Evolutionary conservation across 1,284 basidiomycete species (phyloP), one percentile per base, ranked within the genome.

Genomic region (Ganoderma meredithae): DNA sequence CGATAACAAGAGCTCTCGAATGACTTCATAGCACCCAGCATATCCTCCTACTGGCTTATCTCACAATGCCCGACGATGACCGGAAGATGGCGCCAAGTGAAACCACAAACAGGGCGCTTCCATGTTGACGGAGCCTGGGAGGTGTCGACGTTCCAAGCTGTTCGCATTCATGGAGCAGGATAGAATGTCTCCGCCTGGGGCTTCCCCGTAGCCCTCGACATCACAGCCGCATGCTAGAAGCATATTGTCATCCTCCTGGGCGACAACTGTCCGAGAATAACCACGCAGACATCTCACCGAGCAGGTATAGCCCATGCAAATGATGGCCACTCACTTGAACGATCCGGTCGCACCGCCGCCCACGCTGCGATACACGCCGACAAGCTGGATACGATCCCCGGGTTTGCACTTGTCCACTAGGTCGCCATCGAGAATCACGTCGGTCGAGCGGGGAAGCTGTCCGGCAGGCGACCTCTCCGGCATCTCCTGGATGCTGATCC

Each of bases 401-500:
- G 98, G 98, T 80, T 99, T 99, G 81, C 96, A 98, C 76, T 89
- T 92, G 81, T 99, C 98, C 47, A 99, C 98, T 65, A 99, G 84
- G 80, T 99, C 98, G 76, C 99, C 97, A 73, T 98, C 96, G 75
- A 99, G 84, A 53, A 99, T 95, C 62, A 99, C 93, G 78, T 99
- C 98, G 55, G 97, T 95, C 76, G 95, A 96, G 52, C 98, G 88
- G 53, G 98, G 98, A 56, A 99, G 85, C 81, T 99, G 97, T 36
- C 98, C 98, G 25, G 98, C 93, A 22, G 98, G 98, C 9, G 98
- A 97, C 17, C 97, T 90, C 81, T 99, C 98, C 0, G 98, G 98
- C 97, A 99, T 99, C 79, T 99, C 98, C 81, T 99, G 98, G 71
- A 99, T 98, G 77, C 92, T 96, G 77, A 99, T 95, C 73, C 95